phyloP scores from a whole-genome alignment of 2,329 filamentous ascomycete species.

The Penicillium sp. region DNA sequence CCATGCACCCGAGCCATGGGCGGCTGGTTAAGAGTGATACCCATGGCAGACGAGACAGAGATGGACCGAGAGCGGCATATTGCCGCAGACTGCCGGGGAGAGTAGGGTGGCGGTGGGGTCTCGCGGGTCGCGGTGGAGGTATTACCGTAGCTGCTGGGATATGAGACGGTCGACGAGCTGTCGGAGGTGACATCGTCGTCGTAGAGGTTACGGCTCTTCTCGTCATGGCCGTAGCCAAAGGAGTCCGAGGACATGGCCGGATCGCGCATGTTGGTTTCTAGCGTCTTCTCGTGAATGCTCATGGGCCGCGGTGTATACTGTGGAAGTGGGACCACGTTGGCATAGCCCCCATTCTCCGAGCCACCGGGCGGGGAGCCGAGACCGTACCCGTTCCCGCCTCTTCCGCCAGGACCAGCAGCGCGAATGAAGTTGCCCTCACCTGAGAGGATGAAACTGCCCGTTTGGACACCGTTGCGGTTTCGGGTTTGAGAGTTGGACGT shows the following conservation, averaged over 20 bases:
- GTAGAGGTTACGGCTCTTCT: constrained; percentile 32
- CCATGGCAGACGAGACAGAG: constrained; percentile 31
- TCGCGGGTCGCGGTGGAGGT: constrained; percentile 45
- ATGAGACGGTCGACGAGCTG: constrained; percentile 41
- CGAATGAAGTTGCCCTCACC: constrained; percentile 19
- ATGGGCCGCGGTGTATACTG: constrained; percentile 42
- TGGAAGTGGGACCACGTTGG: constrained; percentile 36
- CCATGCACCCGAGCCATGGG: constrained; percentile 28
- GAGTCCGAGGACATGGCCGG: constrained; percentile 27
- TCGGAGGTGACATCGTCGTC: constrained; percentile 38
- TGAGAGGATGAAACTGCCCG: constrained; percentile 20
- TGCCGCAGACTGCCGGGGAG: constrained; percentile 30
- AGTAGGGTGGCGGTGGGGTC: constrained; percentile 45
- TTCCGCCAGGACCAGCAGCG: constrained; percentile 3
- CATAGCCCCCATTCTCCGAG: constrained; percentile 31
- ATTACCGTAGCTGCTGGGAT: constrained; percentile 45
- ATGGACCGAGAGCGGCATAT: constrained; percentile 33
- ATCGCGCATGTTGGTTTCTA: constrained; percentile 35
- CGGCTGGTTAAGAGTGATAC: constrained; percentile 23
- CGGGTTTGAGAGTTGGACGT: not conserved
- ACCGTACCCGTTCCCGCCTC: constrained; percentile 12
- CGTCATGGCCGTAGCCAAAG: constrained; percentile 22
- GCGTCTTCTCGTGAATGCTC: constrained; percentile 41
- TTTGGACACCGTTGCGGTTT: constrained; percentile 16
- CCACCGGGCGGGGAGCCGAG: constrained; percentile 20